A percentile compares a stretch with the other conserved stretches of the same genome.
Evolutionary conservation across 352 stramenopile genomes (phyloP).

Genomic region (Phytophthora sp.): DNA sequence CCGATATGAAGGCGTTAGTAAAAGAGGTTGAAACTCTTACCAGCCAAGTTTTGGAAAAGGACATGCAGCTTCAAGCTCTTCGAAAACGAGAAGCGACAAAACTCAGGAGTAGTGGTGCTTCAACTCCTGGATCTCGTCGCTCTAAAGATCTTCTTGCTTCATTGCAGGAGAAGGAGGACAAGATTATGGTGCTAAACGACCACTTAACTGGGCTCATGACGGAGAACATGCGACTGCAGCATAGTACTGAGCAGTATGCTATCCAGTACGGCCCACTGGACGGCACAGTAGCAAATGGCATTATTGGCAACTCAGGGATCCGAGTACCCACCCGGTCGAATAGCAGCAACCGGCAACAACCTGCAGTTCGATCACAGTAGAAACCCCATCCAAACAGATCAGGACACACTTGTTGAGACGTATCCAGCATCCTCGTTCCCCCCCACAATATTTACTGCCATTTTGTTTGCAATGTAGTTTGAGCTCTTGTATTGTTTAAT

Average conservation of each 20-base stretch:
- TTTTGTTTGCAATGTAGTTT: slow-evolving; percentile 8
- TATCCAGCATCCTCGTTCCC: background rate
- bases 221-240: slow-evolving; percentile 74
- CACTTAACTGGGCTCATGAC: slow-evolving; percentile 87
- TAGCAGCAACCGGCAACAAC: slow-evolving; percentile 13
- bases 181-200: slow-evolving; percentile 86
- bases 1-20: slow-evolving; percentile 51
- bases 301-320: slow-evolving; percentile 42
- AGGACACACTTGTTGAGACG: background rate
- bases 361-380: slow-evolving; percentile 33
- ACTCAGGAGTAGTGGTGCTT: slow-evolving; percentile 10
- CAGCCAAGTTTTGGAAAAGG: slow-evolving; percentile 54
- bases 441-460: slow-evolving; percentile 42
- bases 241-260: slow-evolving; percentile 70
- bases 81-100: slow-evolving; percentile 22
- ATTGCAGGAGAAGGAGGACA: slow-evolving; percentile 71
- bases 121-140: slow-evolving; percentile 39
- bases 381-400: background rate
- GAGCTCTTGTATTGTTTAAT: background rate
- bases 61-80: slow-evolving; percentile 53
- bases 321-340: slow-evolving; percentile 22
- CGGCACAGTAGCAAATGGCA: slow-evolving; percentile 8
- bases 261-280: slow-evolving; percentile 43
- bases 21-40: slow-evolving; percentile 62
- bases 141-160: slow-evolving; percentile 55